phyloP scores from a whole-genome alignment of 73 alveolate genomes.

The Tetrahymena elliotti region DNA sequence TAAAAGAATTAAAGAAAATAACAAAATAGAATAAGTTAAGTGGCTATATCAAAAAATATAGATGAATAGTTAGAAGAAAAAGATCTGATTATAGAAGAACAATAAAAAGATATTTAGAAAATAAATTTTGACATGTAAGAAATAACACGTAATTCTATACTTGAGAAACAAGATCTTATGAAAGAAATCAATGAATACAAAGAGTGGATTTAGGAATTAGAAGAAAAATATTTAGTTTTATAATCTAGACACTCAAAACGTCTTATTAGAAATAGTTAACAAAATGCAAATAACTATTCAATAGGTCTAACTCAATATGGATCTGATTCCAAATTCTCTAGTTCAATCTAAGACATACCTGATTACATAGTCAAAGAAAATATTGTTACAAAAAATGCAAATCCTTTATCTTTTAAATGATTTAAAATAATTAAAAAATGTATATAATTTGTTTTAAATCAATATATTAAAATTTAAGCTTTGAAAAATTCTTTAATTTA shows the following conservation, averaged over 20 bases:
- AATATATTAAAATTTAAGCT: no score
- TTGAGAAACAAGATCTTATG: not conserved
- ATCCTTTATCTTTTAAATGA: not conserved
- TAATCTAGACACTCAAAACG: not conserved
- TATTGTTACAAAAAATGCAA: not conserved
- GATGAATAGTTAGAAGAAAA: not conserved
- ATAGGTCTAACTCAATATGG: not conserved
- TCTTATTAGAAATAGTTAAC: not conserved
- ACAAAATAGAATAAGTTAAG: not conserved
- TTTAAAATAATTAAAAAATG: not conserved
- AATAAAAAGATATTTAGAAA: not conserved
- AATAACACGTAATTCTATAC: not conserved
- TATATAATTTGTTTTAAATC: no score
- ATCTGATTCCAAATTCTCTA: not conserved
- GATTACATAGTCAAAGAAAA: not conserved
- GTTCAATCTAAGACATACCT: not conserved
- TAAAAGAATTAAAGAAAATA: not conserved
- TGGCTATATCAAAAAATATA: not conserved
- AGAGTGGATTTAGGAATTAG: not conserved
- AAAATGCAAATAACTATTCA: not conserved
- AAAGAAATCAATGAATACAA: not conserved
- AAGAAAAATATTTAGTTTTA: not conserved
- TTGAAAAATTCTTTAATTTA: no score
- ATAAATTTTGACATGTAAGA: not conserved
- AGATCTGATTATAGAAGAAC: not conserved